Base-by-base conservation (phyloP, 2,329 filamentous ascomycete genomes). In the Hypoxylon sp. region DNA sequence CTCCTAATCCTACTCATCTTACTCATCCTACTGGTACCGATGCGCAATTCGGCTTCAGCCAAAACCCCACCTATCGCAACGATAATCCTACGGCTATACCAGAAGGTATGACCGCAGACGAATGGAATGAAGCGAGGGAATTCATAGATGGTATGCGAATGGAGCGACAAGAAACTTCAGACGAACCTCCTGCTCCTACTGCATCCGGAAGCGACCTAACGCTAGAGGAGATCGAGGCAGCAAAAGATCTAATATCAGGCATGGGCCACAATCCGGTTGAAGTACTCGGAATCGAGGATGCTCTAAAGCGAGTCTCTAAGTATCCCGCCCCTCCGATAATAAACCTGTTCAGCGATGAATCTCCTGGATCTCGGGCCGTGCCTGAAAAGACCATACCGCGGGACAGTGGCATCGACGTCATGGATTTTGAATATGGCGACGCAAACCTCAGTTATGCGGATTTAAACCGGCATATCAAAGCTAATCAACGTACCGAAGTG, bases 141-240 rank as follows among this genome's bases (percentile, higher is more conserved):
- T 11, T 67, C n/a, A 41, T 67, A 17, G 19, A 36, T 7, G 60
- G 58, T 28, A 63, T 71, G 63, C 48, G 38, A 41, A 17, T 7
- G 10, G 19, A 30, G 25, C 7, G 5, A 36, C 41, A 19, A 2
- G 6, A 21, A 11, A 3, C 23, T 36, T 13, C 30, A 11, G n/a
- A 1, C 19, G 10, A 19, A 14, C 19, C 51, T 23, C 51, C 36
- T 13, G 2, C 2, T 17, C 49, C 63, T 36, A 7, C 50, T 17
- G 7, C 19, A 13, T 17, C 36, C n/a, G 17, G 63, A 23, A 30
- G 46, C 19, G 25, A 63, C 19, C 21, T 69, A 25, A 60, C 65
- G 4, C 23, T 28, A 3, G 36, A 11, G n/a, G 60, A 69, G 23
- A 60, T 65, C 48, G 32, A 25, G 32, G 57, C 58, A 7, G 14